Evolutionary conservation across 1,284 basidiomycete species (phyloP), one percentile per base, ranked within the genome.

Genomic region (Cystobasidium slooffiae): DNA sequence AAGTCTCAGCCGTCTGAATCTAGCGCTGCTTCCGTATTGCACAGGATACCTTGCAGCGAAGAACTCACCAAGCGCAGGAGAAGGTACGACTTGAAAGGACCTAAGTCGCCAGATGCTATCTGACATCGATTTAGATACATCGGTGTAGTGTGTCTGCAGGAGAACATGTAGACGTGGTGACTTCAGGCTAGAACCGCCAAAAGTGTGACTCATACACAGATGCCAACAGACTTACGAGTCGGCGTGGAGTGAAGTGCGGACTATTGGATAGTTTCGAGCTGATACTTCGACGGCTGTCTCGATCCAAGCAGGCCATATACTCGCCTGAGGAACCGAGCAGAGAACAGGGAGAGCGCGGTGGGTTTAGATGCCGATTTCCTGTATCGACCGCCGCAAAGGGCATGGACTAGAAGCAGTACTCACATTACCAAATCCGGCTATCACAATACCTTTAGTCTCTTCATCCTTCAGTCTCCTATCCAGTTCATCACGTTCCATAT

Each of bases 191-290:
- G 14, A 22, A n/a, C n/a, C n/a, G n/a, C n/a, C n/a, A n/a, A n/a
- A n/a, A n/a, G n/a, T n/a, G n/a, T n/a, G n/a, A n/a, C n/a, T n/a
- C n/a, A n/a, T n/a, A n/a, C n/a, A n/a, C n/a, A n/a, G n/a, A n/a
- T n/a, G n/a, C n/a, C 14, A 55, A 31, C 12, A 41, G 8, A 55
- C 65, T 37, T 24, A 67, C 65, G 65, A 53, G 41, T 67, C 65
- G 8, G 65, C 3, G 9, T 67, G 49, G 5, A 55, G 16, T 20
- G 65, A 68, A 20, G 65, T 56, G 8, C 65, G 22, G 5, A 68
- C 65, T 12, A 68, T 55, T 10, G 37, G 51, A n/a, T 22, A 56
- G 24, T 51, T 37, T 41, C 44, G 10, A 14, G 7, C 22, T 7
- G 12, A 49, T 16, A 24, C 10, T n/a, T 68, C 47, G 8, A 16